Conservation (phyloP, 768 basidiomycete genomes). For the Mycena vitilis region DNA sequence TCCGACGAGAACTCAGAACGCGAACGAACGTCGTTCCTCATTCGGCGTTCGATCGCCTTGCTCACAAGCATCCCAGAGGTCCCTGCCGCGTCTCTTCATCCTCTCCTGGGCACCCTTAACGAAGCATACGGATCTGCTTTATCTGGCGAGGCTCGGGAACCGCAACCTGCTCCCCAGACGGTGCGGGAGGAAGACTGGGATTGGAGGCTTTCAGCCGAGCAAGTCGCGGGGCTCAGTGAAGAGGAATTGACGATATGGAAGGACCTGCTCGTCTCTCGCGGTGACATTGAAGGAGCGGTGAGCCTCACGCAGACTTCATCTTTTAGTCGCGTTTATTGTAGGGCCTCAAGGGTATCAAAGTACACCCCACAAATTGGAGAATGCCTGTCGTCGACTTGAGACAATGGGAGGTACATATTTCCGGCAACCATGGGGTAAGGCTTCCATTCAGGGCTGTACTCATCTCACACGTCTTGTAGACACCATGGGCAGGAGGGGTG, state of each 20-base stretch:
- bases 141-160: neutral
- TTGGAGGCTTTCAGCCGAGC: conserved; percentile 20
- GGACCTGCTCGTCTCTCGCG: conserved; percentile 12
- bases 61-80: conserved; percentile 14
- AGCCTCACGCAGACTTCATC: neutral
- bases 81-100: conserved; percentile 16
- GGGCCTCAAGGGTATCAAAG: conserved; percentile 9
- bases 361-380: conserved; percentile 20
- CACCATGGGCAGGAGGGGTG: conserved; percentile 25
- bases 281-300: neutral
- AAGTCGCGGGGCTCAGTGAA: conserved; percentile 11
- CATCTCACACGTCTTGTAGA: neutral
- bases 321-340: neutral
- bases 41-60: conserved; percentile 22
- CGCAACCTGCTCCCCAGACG: neutral
- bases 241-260: conserved; percentile 29
- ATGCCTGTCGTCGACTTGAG: conserved; percentile 25
- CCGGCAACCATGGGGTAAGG: neutral
- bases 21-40: conserved; percentile 14
- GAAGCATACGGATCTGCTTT: conserved; percentile 24
- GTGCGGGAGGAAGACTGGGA: conserved; percentile 12
- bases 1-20: neutral
- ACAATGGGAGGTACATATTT: conserved; percentile 23
- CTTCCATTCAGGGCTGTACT: neutral
- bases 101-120: conserved; percentile 2